Evolutionary conservation across 441 rosid genomes (phyloP), one percentile per base, ranked within the genome.

Genomic region (Kokia cookei): DNA sequence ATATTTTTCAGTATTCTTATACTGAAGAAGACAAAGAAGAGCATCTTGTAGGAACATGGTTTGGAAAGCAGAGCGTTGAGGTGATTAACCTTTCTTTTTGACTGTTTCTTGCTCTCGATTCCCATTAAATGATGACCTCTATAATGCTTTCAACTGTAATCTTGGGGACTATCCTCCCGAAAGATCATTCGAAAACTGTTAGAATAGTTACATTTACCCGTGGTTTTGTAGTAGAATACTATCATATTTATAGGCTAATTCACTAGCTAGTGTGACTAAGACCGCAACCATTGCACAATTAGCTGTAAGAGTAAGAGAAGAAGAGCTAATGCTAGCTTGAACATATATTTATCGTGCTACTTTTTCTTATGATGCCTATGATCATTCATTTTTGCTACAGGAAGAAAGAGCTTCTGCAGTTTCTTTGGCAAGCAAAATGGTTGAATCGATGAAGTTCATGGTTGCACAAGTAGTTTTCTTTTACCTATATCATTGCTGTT

Each of bases 11-110:
- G 70, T 96, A 96, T 83, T 83, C 98, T 15, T 96, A 90, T 82
- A 87, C 94, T 2, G 99, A 96, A 78, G 98, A 96, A 76, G 98
- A 91, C 57, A 88, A 79, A 75, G 99, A 96, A 70, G 99, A 96
- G 73, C 72, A 82, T 81, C 91, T 96, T 61, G 85, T 96, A 67
- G 99, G 99, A 82, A 90, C 98, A 63, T 96, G 99, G 99, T 90
- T 92, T 48, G 99, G 99, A 69, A 89, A 89, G 88, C 89, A 87
- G 79, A 91, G 98, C 61, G 81, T 88, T 14, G 91, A 89, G 96
- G 99, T 96, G 73, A 80, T 71, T 63, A 26, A 51, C 48, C 60
- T 32, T 66, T 73, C 22, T 40, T 40, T 73, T 63, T 17, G 58
- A 55, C n/a, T 12, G 14, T 9, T 26, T 60, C n/a, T 75, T 73